Conservation (phyloP, 192 early-diverging fungal genomes). For the Anaeromyces robustus region DNA sequence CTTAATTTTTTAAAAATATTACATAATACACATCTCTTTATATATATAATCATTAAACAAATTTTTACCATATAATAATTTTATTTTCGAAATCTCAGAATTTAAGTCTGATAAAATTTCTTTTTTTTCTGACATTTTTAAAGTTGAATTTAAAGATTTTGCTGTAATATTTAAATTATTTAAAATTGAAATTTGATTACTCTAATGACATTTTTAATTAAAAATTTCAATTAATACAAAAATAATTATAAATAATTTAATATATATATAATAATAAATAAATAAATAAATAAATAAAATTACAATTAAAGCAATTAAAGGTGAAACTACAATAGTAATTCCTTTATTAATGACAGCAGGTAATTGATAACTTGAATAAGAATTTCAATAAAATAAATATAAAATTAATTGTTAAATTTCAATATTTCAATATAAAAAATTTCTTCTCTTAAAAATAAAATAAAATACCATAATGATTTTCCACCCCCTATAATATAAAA, state of each 20-base stretch:
- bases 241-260: too few species aligned
- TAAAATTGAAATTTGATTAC: not conserved
- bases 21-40: too few species aligned
- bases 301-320: constrained; percentile 28
- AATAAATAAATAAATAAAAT: not conserved
- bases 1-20: too few species aligned
- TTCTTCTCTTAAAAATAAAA: too few species aligned
- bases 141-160: not conserved
- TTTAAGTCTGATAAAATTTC: not conserved
- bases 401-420: too few species aligned
- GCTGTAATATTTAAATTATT: not conserved
- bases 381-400: too few species aligned
- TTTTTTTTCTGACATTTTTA: not conserved
- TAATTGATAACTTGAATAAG: constrained; percentile 19
- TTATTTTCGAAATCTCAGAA: not conserved
- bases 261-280: too few species aligned
- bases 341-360: constrained; percentile 18
- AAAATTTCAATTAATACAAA: not conserved
- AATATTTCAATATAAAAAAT: too few species aligned
- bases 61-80: not conserved
- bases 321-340: constrained; percentile 32
- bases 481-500: not conserved
- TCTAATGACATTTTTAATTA: not conserved
- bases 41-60: too few species aligned
- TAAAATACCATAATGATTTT: not conserved